A percentile compares a stretch with the other conserved stretches of the same genome.
Evolutionary conservation across 1,284 basidiomycete genomes (phyloP).

Genomic region (Ceratobasidium sp.): DNA sequence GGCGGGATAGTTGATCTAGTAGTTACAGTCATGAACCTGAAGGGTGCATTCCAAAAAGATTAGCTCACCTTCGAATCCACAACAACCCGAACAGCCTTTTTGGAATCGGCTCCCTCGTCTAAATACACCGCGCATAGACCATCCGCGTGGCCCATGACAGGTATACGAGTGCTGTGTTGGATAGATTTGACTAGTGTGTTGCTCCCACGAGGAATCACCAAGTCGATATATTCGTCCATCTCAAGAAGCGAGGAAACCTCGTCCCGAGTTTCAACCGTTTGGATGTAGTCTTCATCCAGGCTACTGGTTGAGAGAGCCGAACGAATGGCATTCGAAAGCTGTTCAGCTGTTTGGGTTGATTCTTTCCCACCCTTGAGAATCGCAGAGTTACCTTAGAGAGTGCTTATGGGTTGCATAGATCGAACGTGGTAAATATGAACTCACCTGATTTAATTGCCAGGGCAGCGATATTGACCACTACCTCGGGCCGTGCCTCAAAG

Average conservation of each 20-base stretch:
- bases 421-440: conserved; percentile 49
- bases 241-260: conserved; percentile 89
- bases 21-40: background rate
- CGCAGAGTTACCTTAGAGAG: conserved; percentile 81
- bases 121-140: conserved; percentile 92
- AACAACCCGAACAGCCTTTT: conserved; percentile 83
- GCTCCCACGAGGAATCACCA: conserved; percentile 96
- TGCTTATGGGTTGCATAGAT: conserved; percentile 35
- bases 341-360: conserved; percentile 78
- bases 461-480: conserved; percentile 96
- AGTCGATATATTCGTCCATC: conserved; percentile 92
- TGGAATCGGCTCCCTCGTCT: conserved; percentile 81
- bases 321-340: conserved; percentile 84
- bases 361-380: conserved; percentile 98
- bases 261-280: conserved; percentile 91
- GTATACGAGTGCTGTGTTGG: conserved; percentile 89
- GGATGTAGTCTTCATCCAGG: conserved; percentile 85
- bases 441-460: conserved; percentile 96
- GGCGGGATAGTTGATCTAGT: conserved; percentile 91
- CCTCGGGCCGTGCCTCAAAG: conserved; percentile 97
- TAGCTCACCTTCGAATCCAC: conserved; percentile 88
- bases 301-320: conserved; percentile 77
- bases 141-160: conserved; percentile 99
- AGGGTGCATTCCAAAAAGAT: conserved; percentile 1
- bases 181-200: conserved; percentile 91